Evolutionary conservation across 2,329 filamentous ascomycete species (phyloP), one percentile per base, ranked within the genome.

Genomic region (Xylaria sp.): DNA sequence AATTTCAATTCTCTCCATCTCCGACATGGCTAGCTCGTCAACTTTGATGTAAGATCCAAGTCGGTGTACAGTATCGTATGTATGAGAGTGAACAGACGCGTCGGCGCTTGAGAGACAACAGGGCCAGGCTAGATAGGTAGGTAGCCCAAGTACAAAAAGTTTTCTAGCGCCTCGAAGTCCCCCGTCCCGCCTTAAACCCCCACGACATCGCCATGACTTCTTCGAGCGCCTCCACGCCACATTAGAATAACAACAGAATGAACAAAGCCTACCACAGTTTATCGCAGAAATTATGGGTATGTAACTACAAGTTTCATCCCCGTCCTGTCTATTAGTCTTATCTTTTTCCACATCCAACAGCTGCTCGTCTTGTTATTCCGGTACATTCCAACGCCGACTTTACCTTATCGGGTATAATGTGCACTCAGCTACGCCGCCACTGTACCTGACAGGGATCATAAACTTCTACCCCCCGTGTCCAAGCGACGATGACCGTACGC

Each of bases 361-460:
- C 14, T 28, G 21, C 49, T 51, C 17, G 14, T n/a, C 15, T 12
- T 49, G 3, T 12, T 33, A 21, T 28, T 53, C 40, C 52, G 21
- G 11, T 11, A 11, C 53, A 45, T 9, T 31, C 28, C 28, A 31
- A 31, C 9, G 21, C 5, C 19, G 45, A 19, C 52, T 55, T 57
- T 65, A 45, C 67, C 61, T 15, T 2, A 65, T 68, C 51, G 4
- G 54, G 69, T 49, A 46, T 64, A 64, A 57, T 42, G 40, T 31
- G 2, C 15, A 23, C 28, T 47, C 40, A 43, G 12, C 25, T 14
- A 23, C 17, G 31, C 51, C n/a, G 42, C 37, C 11, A 61, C 54
- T 71, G n/a, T n/a, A 70, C 68, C 40, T 61, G 50, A 45, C 65
- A 71, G 60, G 67, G 64, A 62, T 70, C 33, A 63, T 65, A 70